Conservation (phyloP, 306 rosid species). For the Hylodesmum podocarpum region DNA sequence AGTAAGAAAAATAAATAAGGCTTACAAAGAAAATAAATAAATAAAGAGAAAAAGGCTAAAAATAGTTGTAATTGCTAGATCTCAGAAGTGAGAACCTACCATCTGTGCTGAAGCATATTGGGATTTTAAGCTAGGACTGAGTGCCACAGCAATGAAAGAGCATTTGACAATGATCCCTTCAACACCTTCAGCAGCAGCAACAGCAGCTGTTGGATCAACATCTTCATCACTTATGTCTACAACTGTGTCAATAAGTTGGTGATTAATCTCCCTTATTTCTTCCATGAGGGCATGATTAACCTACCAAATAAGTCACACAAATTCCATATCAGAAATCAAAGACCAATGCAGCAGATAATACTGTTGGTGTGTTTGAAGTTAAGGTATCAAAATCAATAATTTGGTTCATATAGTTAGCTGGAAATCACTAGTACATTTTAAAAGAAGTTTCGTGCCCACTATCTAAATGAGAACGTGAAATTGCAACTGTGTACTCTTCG, state of each 20-base stretch:
- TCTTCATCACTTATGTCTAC: conserved; percentile 75
- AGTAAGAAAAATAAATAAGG: conserved; percentile 31
- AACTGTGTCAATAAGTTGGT: conserved; percentile 78
- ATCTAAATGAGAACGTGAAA: neutral
- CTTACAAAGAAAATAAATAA: neutral
- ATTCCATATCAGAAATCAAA: conserved; percentile 30
- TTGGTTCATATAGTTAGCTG: neutral
- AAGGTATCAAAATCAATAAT: neutral
- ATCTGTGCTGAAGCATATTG: conserved; percentile 79
- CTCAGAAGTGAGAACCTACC: conserved; percentile 43
- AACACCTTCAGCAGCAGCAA: conserved; percentile 56
- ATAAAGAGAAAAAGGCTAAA: neutral
- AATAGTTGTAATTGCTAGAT: conserved; percentile 3
- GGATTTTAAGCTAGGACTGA: conserved; percentile 78
- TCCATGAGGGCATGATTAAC: conserved; percentile 77
- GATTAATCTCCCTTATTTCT: conserved; percentile 86
- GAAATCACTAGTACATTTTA: neutral
- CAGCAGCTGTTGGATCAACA: conserved; percentile 68
- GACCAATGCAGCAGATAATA: neutral
- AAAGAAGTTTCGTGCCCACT: neutral
- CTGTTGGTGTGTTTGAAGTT: neutral
- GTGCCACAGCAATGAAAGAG: conserved; percentile 84
- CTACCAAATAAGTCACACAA: conserved; percentile 50
- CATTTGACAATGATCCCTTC: conserved; percentile 89
- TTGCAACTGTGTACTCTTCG: neutral